These are phyloP conservation scores for Podaxis sp. DNA, from an alignment of 768 basidiomycete species.

Conservation along the genomic window DNA sequence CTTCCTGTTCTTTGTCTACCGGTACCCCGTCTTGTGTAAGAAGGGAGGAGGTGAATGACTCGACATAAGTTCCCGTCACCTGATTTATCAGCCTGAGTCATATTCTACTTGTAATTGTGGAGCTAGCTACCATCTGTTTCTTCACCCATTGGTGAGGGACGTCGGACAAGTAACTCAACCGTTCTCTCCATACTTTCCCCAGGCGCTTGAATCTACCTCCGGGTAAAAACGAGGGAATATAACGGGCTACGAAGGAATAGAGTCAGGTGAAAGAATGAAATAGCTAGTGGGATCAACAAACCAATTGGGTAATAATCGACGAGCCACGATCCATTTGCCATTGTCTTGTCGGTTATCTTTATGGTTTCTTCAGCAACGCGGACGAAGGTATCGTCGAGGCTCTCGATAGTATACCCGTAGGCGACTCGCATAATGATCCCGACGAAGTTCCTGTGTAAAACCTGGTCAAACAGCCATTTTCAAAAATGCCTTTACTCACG, in stretches of 20 bases:
- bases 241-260: slow-evolving; percentile 34
- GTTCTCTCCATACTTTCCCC: slow-evolving; percentile 40
- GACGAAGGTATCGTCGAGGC: slow-evolving; percentile 37
- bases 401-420: slow-evolving; percentile 40
- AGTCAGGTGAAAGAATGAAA: not conserved
- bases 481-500: not conserved
- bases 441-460: slow-evolving; percentile 31
- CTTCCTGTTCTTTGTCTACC: slow-evolving; percentile 35
- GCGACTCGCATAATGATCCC: slow-evolving; percentile 42
- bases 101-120: not conserved
- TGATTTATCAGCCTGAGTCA: slow-evolving; percentile 13
- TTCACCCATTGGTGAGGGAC: slow-evolving; percentile 47
- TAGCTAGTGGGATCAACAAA: slow-evolving; percentile 15
- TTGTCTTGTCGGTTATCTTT: slow-evolving; percentile 40
- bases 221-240: slow-evolving; percentile 51
- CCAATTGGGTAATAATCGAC: slow-evolving; percentile 43
- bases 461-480: not conserved
- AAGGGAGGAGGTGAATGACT: slow-evolving; percentile 46
- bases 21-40: slow-evolving; percentile 28
- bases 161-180: slow-evolving; percentile 34
- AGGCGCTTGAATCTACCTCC: slow-evolving; percentile 48
- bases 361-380: slow-evolving; percentile 37
- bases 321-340: slow-evolving; percentile 42
- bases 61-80: slow-evolving; percentile 30
- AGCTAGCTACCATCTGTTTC: slow-evolving; percentile 38